Evolutionary conservation across 2,329 filamentous ascomycete species (phyloP), one percentile per base, ranked within the genome.

Genomic region (Escovopsis sp.): DNA sequence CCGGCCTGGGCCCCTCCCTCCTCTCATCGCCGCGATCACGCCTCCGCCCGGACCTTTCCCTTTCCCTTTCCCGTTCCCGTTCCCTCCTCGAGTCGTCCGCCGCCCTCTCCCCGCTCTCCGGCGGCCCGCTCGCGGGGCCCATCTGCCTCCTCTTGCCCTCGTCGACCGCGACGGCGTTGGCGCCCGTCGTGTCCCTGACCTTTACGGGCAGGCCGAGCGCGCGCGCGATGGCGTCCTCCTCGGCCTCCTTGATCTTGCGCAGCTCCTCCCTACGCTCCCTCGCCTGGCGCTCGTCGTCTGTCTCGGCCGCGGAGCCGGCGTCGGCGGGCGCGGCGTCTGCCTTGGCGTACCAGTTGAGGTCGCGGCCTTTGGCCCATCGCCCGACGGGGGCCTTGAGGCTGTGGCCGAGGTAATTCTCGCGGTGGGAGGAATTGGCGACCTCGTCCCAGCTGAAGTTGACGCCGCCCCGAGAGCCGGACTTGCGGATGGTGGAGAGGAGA

Each of bases 391-490:
- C 88, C 70, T 89, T 94, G 45, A 95, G 65, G 45, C 84, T 91
- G 66, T 95, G 88, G 41, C 88, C 88, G 7, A 95, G 81, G 60
- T 78, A 81, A 55, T 80, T 94, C 62, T 98, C 88, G 61, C 91
- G 87, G 56, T 94, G 88, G 19, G 74, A 67, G 40, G 87, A 93
- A 50, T 71, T 78, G 59, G 89, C 82, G 57, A 98, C 89, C 52
- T 95, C 87, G 50, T 89, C 84, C 91, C 91, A 96, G 65, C 81
- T 88, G 68, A 98, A 98, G 62, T 95, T 87, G 62, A 83, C 83
- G 58, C 91, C 91, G 56, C 91, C 91, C 51, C 91, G 82, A 54
- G 86, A 91, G 60, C 94, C 89, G 15, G 72, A 67, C 65, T 98
- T 96, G 56, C 88, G 85, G 48, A 98, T 82, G 36, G 84, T 86